A percentile compares a stretch with the other conserved stretches of the same genome.
Evolutionary conservation across 768 basidiomycete genomes (phyloP).

Genomic region (Suillus ampliporus): DNA sequence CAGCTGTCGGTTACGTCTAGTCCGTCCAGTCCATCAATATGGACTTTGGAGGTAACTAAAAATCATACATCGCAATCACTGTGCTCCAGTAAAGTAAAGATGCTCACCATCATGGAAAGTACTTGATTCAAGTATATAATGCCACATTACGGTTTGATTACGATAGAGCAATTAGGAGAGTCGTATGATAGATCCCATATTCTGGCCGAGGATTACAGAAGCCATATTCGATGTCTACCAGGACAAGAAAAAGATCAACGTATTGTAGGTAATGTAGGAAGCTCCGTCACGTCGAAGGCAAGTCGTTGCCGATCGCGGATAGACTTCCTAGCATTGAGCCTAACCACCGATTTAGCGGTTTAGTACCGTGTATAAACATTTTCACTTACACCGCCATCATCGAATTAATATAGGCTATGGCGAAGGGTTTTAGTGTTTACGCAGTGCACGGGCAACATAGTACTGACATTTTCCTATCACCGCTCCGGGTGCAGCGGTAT

Average conservation of each 20-base stretch:
- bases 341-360: background rate
- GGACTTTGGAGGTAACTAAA: no score
- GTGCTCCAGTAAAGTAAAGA: no score
- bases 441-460: background rate
- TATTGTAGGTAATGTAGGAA: constrained; percentile 26
- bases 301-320: constrained; percentile 21
- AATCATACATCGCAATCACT: no score
- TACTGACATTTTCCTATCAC: constrained; percentile 27
- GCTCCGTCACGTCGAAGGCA: constrained; percentile 6
- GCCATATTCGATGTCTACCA: background rate
- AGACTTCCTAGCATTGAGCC: constrained; percentile 15
- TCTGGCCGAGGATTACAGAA: no score
- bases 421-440: background rate
- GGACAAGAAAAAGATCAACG: background rate
- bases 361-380: background rate
- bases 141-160: no score
- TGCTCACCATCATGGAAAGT: no score
- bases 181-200: no score
- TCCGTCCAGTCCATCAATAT: no score
- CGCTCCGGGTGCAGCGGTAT: constrained; percentile 17
- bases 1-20: no score
- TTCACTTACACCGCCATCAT: constrained; percentile 29
- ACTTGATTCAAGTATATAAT: no score
- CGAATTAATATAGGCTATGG: constrained; percentile 29
- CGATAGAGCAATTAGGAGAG: no score